Conservation (phyloP, 306 rosid species). For the Neltuma alba region DNA sequence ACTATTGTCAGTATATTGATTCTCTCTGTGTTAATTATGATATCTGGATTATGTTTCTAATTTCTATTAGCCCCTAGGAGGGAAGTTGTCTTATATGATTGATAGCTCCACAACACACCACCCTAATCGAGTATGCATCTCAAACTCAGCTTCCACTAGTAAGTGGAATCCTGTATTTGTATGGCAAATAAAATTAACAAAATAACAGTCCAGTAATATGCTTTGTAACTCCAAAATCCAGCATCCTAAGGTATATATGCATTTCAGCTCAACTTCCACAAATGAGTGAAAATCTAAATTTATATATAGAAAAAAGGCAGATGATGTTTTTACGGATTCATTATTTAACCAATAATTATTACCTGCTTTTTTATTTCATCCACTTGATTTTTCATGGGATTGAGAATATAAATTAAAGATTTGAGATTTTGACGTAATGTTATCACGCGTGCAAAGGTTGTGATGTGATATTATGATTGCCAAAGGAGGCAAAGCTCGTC, state of each 20-base stretch:
- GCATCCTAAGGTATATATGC: neutral
- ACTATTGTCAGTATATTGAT: neutral
- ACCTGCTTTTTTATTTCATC: no score
- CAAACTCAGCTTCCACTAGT: conserved; percentile 5
- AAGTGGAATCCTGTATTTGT: neutral
- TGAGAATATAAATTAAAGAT: neutral
- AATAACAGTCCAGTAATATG: neutral
- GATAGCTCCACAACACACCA: neutral
- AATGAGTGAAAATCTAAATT: neutral
- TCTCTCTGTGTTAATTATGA: neutral
- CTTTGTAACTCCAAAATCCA: neutral
- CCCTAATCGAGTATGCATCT: conserved; percentile 22
- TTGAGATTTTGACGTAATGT: neutral
- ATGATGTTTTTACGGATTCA: neutral
- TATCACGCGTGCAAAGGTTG: conserved; percentile 30
- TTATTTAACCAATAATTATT: neutral
- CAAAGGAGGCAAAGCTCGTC: neutral
- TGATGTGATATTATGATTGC: conserved; percentile 23
- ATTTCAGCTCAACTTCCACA: conserved; percentile 1
- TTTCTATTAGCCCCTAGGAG: conserved; percentile 22
- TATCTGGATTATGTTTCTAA: neutral
- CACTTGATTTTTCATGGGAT: neutral
- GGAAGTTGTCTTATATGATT: neutral
- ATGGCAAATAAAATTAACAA: neutral
- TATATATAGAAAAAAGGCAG: neutral